Conservation (phyloP, 2,329 filamentous ascomycete species). For the Fusarium brevicatenulatum region DNA sequence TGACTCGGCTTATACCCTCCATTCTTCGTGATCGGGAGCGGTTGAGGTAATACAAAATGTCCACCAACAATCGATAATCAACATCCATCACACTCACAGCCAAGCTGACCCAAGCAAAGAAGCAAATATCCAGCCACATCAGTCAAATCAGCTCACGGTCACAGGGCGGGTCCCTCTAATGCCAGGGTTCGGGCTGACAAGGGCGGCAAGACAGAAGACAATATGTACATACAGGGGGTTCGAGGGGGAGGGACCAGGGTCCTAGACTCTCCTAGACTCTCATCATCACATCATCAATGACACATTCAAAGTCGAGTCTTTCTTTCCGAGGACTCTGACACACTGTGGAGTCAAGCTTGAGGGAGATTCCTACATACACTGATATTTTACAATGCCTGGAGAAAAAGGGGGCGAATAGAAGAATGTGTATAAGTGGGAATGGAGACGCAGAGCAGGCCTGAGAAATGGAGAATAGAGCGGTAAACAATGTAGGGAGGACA, state of each 20-base stretch:
- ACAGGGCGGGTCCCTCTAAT: constrained; percentile 21
- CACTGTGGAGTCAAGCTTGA: constrained; percentile 11
- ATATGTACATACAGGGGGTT: constrained; percentile 11
- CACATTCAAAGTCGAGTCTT: constrained; percentile 1
- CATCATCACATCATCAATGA: constrained; percentile 6
- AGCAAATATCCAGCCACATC: constrained; percentile 26
- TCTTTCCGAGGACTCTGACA: constrained; percentile 16
- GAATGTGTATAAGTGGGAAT: constrained; percentile 21
- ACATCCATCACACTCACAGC: constrained; percentile 5
- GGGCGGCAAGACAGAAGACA: constrained; percentile 27
- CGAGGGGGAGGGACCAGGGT: constrained; percentile 24
- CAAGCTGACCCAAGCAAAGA: constrained; percentile 27
- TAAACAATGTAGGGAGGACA: constrained; percentile 18
- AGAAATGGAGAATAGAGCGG: constrained; percentile 1
- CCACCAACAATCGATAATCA: constrained; percentile 23
- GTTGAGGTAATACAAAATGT: background rate
- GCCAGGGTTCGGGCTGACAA: constrained; percentile 33
- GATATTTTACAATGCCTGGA: background rate
- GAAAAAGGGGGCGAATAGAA: constrained; percentile 16
- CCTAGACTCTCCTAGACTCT: background rate
- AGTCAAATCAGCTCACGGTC: constrained; percentile 37
- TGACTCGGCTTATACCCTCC: background rate
- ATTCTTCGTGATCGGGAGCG: constrained; percentile 1
- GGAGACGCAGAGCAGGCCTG: background rate
- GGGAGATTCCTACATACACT: background rate